Conservation (phyloP, 139 green algal species). For the Picochlorum sp. region DNA sequence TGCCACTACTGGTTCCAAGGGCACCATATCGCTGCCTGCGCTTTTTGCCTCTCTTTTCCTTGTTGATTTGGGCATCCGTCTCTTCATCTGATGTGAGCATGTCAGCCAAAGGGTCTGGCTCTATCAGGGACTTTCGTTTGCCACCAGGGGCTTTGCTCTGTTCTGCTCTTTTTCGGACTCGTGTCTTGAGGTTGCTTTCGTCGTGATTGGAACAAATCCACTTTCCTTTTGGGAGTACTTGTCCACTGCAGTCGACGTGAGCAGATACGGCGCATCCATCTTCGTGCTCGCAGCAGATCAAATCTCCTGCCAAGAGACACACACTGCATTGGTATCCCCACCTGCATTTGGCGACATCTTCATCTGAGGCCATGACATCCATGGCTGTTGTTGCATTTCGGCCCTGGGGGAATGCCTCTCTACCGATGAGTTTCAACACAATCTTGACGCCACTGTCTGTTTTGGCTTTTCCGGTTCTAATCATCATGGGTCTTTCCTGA, state of each 20-base stretch:
- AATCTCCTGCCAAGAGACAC: slow-evolving; percentile 30
- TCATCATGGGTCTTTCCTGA: slow-evolving; percentile 28
- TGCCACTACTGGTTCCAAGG: background rate
- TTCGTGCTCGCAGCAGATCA: slow-evolving; percentile 40
- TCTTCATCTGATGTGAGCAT: background rate
- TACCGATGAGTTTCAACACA: slow-evolving; percentile 28
- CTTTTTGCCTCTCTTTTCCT: slow-evolving; percentile 1
- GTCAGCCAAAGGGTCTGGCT: background rate
- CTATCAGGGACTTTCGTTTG: background rate
- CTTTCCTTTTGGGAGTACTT: slow-evolving; percentile 8
- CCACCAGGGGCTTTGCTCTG: slow-evolving; percentile 1
- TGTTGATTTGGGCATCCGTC: too few relatives aligned
- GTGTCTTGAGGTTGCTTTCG: slow-evolving; percentile 19
- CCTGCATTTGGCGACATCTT: slow-evolving; percentile 22
- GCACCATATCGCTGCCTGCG: slow-evolving; percentile 8
- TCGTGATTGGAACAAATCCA: slow-evolving; percentile 36
- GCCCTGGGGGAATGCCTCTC: slow-evolving; percentile 20
- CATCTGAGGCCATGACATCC: slow-evolving; percentile 12
- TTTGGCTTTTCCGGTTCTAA: slow-evolving; percentile 34
- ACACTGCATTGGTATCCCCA: slow-evolving; percentile 34
- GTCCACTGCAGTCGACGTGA: slow-evolving; percentile 29
- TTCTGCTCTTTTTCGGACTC: slow-evolving; percentile 20
- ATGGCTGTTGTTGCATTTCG: slow-evolving; percentile 6
- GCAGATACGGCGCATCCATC: slow-evolving; percentile 24
- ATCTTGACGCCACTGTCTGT: slow-evolving; percentile 21